Conservation (phyloP, 164 flowering plant species). For the Vitis rupestris region DNA sequence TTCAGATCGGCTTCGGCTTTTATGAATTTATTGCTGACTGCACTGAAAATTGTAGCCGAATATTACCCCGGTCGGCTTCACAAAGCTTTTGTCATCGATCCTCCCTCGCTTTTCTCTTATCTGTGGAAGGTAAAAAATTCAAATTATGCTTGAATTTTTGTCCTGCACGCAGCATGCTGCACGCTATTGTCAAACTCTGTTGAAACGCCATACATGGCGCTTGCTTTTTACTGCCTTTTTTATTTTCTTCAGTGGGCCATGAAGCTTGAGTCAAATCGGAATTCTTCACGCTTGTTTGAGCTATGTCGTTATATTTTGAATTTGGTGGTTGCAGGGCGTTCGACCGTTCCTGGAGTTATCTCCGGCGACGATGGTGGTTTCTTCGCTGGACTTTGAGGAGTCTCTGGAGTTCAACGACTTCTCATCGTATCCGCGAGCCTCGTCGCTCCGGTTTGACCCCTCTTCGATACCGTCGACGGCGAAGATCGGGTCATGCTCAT, state of each 20-base stretch:
- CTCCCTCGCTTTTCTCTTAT: constrained; percentile 90
- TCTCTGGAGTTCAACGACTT: constrained; percentile 65
- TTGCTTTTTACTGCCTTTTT: neutral
- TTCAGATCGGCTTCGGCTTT: constrained; percentile 98
- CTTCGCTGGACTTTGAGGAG: constrained; percentile 76
- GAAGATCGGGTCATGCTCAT: constrained; percentile 75
- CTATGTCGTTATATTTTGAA: neutral
- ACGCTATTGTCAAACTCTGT: neutral
- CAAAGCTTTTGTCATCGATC: constrained; percentile 87
- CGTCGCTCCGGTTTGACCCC: constrained; percentile 76
- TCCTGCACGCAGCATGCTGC: neutral
- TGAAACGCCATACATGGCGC: neutral
- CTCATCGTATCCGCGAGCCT: constrained; percentile 59
- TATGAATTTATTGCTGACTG: constrained; percentile 67
- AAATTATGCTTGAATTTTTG: neutral
- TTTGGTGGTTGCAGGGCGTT: constrained; percentile 60
- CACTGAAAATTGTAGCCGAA: constrained; percentile 79
- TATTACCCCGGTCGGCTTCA: constrained; percentile 81
- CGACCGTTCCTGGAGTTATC: constrained; percentile 87
- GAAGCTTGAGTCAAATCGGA: neutral
- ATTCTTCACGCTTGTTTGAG: neutral
- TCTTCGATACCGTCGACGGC: constrained; percentile 46
- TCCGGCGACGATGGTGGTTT: constrained; percentile 54
- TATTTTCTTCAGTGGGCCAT: neutral
- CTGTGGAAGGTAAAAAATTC: constrained; percentile 85